A percentile compares a stretch with the other conserved stretches of the same genome.
Conservation (phyloP, 1,284 basidiomycete species). For the Marasmius fiardii region DNA sequence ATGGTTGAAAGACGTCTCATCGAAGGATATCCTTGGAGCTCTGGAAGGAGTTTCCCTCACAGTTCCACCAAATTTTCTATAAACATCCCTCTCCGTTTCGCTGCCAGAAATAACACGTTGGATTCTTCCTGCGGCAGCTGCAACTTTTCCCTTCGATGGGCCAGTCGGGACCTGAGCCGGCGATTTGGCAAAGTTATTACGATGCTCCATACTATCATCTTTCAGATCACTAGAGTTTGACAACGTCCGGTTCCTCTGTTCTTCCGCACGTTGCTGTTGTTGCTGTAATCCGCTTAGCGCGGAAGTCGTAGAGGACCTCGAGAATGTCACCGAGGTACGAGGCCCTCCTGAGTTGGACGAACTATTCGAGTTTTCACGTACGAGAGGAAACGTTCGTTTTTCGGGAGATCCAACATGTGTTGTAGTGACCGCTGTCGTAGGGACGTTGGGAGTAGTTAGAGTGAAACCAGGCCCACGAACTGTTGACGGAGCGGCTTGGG, state of each 20-base stretch:
- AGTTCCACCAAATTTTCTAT: conserved; percentile 34
- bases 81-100: conserved; percentile 49
- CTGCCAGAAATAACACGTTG: conserved; percentile 39
- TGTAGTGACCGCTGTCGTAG: conserved; percentile 68
- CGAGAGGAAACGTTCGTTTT: conserved; percentile 36
- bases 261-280: conserved; percentile 35
- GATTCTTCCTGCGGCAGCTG: neutral
- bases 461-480: conserved; percentile 44
- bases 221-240: conserved; percentile 21
- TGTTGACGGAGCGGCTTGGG: conserved; percentile 48
- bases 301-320: conserved; percentile 51
- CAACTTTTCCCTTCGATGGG: conserved; percentile 13
- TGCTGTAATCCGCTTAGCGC: conserved; percentile 56
- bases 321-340: conserved; percentile 47
- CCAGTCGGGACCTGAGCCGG: conserved; percentile 15
- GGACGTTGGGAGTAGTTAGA: conserved; percentile 46
- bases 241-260: conserved; percentile 37
- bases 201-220: neutral
- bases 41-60: conserved; percentile 12
- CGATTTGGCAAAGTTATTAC: conserved; percentile 13
- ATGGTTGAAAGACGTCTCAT: conserved; percentile 20
- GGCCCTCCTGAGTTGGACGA: conserved; percentile 30
- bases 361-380: conserved; percentile 41
- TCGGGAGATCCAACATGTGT: conserved; percentile 52
- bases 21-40: conserved; percentile 42